Conservation (phyloP, 306 rosid genomes). For the Hippophae rhamnoides region DNA sequence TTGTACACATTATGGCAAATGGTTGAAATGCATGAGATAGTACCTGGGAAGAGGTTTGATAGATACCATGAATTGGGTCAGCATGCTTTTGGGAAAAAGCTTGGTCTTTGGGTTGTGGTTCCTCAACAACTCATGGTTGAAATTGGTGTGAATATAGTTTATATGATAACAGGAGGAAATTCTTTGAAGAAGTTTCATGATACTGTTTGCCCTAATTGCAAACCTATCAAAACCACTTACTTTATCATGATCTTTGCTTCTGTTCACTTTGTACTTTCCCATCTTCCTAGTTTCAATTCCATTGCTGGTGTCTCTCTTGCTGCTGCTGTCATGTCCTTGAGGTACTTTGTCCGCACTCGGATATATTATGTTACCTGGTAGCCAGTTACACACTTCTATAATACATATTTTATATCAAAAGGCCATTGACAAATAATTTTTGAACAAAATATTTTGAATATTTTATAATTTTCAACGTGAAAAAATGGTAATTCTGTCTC, state of each 20-base stretch:
- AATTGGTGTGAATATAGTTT: conserved; percentile 24
- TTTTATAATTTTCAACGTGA: neutral
- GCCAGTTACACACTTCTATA: neutral
- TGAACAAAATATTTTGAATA: neutral
- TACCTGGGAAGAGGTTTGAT: conserved; percentile 31
- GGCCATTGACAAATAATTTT: no score
- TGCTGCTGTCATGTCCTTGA: conserved; percentile 34
- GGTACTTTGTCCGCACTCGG: conserved; percentile 6
- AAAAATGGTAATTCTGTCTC: no score
- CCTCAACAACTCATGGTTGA: conserved; percentile 37
- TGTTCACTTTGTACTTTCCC: conserved; percentile 29
- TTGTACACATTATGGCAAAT: conserved; percentile 40
- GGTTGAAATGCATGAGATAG: conserved; percentile 40
- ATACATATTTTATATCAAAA: no score
- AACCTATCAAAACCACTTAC: no score
- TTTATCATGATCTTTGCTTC: conserved; percentile 34
- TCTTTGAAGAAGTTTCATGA: conserved; percentile 29
- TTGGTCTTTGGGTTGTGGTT: conserved; percentile 33
- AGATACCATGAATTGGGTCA: conserved; percentile 42
- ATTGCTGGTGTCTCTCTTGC: conserved; percentile 30
- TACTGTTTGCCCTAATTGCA: conserved; percentile 13
- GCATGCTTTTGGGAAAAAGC: conserved; percentile 30
- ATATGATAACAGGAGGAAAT: conserved; percentile 38
- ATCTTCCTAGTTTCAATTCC: conserved; percentile 37
- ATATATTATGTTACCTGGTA: neutral